Base-by-base conservation (phyloP, 148 eudicot species). In the Vaccinium myrtillus region DNA sequence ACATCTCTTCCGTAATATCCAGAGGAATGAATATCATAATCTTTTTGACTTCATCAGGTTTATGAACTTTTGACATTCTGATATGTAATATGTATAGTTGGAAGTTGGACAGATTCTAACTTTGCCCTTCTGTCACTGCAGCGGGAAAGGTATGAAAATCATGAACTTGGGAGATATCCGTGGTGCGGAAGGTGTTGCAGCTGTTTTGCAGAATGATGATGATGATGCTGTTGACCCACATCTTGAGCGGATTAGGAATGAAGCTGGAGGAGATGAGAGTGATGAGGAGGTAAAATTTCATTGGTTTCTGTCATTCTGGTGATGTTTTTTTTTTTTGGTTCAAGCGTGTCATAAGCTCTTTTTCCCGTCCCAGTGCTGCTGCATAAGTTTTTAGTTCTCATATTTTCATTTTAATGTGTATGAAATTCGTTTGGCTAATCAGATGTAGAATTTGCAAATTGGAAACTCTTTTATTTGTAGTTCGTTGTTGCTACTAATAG, bases 1-100 rank as follows among this genome's bases (percentile, higher is more conserved):
- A 84, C 99, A 97, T 89, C 96, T 94, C 61, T 97, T 97, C 90
- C 93, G 98, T 23, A 97, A 97, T 85, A 94, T 97, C 81, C 99
- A 97, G 94, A 94, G 98, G 89, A 97, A 87, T 89, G 99, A 97
- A 91, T 95, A 95, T 80, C 91, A 89, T 71, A 92, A 89, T 86
- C 92, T 97, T 76, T 94, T 89, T 86, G 90, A 92, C n/a, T 97
- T 97, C 86, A 90, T 97, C 88, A 93, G 93, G 99, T 97, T 36
- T 83, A 53, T 36, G 21, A 79, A 27, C 14, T 48, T 30, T 70
- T 82, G 53, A 61, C 80, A 59, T 78, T 77, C 54, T 63, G 71
- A 55, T 56, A 67, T 39, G 56, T 14, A 71, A 55, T 56, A 75
- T 25, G 56, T 14, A 71, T 55, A 54, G 15, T 19, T 48, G 14